Conservation (phyloP, 306 rosid species). For the Betula pendula region DNA sequence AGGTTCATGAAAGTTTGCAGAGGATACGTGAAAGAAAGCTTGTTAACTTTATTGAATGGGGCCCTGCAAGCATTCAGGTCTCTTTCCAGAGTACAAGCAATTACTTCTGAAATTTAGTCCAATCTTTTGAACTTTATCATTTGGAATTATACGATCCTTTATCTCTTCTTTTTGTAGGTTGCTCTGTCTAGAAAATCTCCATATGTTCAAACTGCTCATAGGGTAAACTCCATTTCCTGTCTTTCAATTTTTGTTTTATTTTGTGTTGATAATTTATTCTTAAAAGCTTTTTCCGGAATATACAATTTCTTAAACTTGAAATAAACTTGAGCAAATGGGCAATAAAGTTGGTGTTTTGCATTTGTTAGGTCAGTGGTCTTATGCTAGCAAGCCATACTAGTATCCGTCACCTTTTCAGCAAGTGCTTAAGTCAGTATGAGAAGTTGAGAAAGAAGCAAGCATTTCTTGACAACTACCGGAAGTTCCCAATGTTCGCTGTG, state of each 20-base stretch:
- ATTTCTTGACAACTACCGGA: constrained; percentile 91
- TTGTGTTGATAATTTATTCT: not conserved
- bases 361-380: constrained; percentile 89
- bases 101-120: constrained; percentile 17
- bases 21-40: constrained; percentile 98
- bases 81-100: constrained; percentile 24
- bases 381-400: constrained; percentile 99
- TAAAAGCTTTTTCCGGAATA: not conserved
- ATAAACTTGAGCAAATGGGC: not conserved
- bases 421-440: constrained; percentile 92
- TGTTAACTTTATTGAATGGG: constrained; percentile 98
- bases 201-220: constrained; percentile 97
- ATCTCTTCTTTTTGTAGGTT: constrained; percentile 50
- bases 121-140: constrained; percentile 17
- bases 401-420: constrained; percentile 96
- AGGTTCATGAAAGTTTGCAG: constrained; percentile 99
- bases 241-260: not conserved
- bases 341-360: constrained; percentile 20
- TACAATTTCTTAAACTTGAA: constrained; percentile 1
- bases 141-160: constrained; percentile 13
- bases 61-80: constrained; percentile 99
- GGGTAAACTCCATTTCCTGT: constrained; percentile 48
- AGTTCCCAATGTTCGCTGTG: constrained; percentile 99
- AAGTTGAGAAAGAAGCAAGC: constrained; percentile 98
- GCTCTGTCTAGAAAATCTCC: constrained; percentile 98